Conservation (phyloP, 176 grass and related monocot genomes). For the Oryza australiensis region DNA sequence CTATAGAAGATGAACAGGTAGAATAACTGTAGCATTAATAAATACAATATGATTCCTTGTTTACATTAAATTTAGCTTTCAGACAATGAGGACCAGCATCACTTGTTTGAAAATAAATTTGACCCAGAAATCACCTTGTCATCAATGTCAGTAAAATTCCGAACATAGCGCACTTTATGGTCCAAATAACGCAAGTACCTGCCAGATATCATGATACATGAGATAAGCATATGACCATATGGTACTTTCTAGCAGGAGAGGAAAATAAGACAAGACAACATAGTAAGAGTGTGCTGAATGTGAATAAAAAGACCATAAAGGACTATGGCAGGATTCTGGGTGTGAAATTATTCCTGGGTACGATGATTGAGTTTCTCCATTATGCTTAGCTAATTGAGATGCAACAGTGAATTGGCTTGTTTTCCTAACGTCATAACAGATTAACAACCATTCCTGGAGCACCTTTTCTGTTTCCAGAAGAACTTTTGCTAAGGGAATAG, state of each 20-base stretch:
- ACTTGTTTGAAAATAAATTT: background rate
- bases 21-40: background rate
- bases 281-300: background rate
- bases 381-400: background rate
- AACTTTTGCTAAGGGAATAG: background rate
- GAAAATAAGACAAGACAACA: constrained; percentile 1
- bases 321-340: background rate
- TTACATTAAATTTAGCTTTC: background rate
- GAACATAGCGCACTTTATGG: constrained; percentile 83
- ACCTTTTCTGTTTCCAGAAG: background rate
- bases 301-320: background rate
- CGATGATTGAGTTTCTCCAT: background rate
- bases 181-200: constrained; percentile 82
- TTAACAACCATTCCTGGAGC: background rate
- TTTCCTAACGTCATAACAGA: background rate
- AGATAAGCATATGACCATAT: constrained; percentile 7
- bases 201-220: background rate
- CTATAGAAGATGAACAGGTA: background rate
- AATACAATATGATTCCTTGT: background rate
- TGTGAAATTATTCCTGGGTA: background rate
- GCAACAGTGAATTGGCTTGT: background rate
- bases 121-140: constrained; percentile 66
- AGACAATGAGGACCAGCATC: background rate
- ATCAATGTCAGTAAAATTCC: constrained; percentile 98
- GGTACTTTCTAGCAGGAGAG: background rate